phyloP scores from a whole-genome alignment of 805 yeast species.

The Komagataella pastoris region DNA sequence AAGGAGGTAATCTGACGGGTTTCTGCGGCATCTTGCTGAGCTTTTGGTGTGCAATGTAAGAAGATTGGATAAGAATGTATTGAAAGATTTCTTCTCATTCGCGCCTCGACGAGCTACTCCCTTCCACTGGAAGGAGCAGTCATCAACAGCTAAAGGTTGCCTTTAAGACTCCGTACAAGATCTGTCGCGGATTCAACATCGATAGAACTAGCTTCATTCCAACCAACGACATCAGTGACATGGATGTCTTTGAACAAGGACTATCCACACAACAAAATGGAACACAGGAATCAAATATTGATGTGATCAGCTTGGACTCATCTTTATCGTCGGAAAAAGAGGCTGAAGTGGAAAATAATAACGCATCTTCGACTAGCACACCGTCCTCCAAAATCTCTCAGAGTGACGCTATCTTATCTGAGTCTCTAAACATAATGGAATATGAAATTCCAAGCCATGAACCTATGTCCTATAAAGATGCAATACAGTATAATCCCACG shows the following conservation, averaged over 20 bases:
- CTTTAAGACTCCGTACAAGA: not conserved
- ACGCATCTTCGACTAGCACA: slow-evolving; percentile 8
- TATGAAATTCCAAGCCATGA: not conserved
- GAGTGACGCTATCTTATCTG: not conserved
- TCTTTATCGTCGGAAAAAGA: not conserved
- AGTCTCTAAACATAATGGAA: not conserved
- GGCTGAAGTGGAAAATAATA: not conserved
- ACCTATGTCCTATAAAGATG: not conserved
- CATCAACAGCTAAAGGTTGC: not conserved
- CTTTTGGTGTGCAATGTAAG: slow-evolving; percentile 5
- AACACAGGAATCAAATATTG: not conserved
- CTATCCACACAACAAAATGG: not conserved
- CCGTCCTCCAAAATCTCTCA: slow-evolving; percentile 12
- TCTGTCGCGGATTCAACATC: not conserved
- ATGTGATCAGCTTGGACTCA: not conserved
- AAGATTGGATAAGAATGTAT: not conserved
- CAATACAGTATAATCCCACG: slow-evolving; percentile 8
- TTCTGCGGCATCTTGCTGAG: slow-evolving; percentile 8
- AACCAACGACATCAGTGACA: not conserved
- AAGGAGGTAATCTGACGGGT: slow-evolving; percentile 37
- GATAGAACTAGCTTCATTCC: no score
- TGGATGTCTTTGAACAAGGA: not conserved
- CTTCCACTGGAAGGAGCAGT: not conserved
- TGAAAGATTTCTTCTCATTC: not conserved
- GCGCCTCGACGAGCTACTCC: not conserved